Conservation (phyloP, 768 basidiomycete species). For the Hemileccinum rubropunctum region DNA sequence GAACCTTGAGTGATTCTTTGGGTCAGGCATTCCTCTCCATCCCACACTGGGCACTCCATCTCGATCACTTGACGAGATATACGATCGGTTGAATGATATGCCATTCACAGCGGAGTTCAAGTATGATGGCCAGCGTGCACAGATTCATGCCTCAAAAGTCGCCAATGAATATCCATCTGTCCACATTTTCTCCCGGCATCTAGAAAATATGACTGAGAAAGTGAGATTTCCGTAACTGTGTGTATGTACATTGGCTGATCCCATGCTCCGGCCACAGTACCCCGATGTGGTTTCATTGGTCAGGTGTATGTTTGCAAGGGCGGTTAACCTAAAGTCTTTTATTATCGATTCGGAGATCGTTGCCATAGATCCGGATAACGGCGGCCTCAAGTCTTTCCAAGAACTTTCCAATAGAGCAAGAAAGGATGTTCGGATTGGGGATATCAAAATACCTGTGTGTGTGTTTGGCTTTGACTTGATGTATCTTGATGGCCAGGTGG, state of each 20-base stretch:
- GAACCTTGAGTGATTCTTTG: constrained; percentile 9
- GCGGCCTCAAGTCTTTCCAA: constrained; percentile 76
- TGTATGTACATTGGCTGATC: constrained; percentile 7
- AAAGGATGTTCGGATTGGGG: constrained; percentile 73
- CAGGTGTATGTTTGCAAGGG: constrained; percentile 43
- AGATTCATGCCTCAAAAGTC: constrained; percentile 56
- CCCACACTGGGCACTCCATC: constrained; percentile 87
- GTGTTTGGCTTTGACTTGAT: constrained; percentile 89
- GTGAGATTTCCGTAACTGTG: constrained; percentile 32
- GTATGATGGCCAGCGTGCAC: constrained; percentile 85
- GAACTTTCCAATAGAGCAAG: constrained; percentile 82
- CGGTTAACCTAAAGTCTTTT: constrained; percentile 52
- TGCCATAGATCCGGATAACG: constrained; percentile 66
- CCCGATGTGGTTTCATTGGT: constrained; percentile 73
- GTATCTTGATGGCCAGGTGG: constrained; percentile 77
- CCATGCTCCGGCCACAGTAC: constrained; percentile 48
- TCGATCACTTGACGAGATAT: constrained; percentile 82
- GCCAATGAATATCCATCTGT: constrained; percentile 36
- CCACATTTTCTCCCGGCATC: constrained; percentile 81
- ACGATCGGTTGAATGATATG: constrained; percentile 58
- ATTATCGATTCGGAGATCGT: constrained; percentile 88
- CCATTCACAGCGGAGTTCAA: constrained; percentile 88
- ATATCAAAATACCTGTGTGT: constrained; percentile 78
- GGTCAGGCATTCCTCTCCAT: constrained; percentile 72
- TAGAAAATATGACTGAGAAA: constrained; percentile 92